Conservation (phyloP, 2,329 filamentous ascomycete genomes). For the Parastagonospora avenae region DNA sequence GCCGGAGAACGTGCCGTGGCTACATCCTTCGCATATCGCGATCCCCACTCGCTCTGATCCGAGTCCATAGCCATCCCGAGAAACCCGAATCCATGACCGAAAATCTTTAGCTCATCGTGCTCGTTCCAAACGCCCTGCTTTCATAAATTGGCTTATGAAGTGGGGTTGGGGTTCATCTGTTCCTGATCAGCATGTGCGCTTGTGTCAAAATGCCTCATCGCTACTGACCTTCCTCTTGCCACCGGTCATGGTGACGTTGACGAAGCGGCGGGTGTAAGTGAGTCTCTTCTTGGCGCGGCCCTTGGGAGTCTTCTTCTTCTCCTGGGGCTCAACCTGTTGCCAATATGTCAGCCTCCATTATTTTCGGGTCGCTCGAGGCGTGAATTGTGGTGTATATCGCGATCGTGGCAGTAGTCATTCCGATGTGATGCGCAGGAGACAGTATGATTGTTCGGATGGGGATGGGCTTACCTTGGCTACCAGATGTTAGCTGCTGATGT, state of each 20-base stretch:
- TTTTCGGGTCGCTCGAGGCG: background rate
- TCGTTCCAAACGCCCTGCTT: slow-evolving; percentile 32
- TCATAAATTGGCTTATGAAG: slow-evolving; percentile 58
- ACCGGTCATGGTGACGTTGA: slow-evolving; percentile 95
- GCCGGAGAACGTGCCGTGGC: slow-evolving; percentile 35
- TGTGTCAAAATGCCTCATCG: background rate
- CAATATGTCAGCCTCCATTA: slow-evolving; percentile 27
- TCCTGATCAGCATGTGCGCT: slow-evolving; percentile 15
- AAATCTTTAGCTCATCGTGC: slow-evolving; percentile 40
- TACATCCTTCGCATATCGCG: slow-evolving; percentile 31
- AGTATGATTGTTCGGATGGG: background rate
- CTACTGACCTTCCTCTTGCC: slow-evolving; percentile 92
- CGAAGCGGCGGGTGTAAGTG: slow-evolving; percentile 95
- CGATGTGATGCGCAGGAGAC: background rate
- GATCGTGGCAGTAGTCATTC: background rate
- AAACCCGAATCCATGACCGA: slow-evolving; percentile 44
- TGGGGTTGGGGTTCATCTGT: slow-evolving; percentile 88
- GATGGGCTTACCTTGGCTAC: slow-evolving; percentile 34
- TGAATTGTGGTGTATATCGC: too few species aligned
- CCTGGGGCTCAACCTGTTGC: slow-evolving; percentile 78
- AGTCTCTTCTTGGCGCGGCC: slow-evolving; percentile 97
- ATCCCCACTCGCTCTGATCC: slow-evolving; percentile 46
- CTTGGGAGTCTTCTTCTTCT: slow-evolving; percentile 98
- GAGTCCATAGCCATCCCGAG: slow-evolving; percentile 46
- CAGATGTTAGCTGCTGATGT: slow-evolving; percentile 19